Percentiles rank a stretch among this genome's conserved stretches.
These are phyloP conservation scores for Biscogniauxia mediterranea DNA, from an alignment of 2,329 filamentous ascomycete genomes.

Conservation along the genomic window DNA sequence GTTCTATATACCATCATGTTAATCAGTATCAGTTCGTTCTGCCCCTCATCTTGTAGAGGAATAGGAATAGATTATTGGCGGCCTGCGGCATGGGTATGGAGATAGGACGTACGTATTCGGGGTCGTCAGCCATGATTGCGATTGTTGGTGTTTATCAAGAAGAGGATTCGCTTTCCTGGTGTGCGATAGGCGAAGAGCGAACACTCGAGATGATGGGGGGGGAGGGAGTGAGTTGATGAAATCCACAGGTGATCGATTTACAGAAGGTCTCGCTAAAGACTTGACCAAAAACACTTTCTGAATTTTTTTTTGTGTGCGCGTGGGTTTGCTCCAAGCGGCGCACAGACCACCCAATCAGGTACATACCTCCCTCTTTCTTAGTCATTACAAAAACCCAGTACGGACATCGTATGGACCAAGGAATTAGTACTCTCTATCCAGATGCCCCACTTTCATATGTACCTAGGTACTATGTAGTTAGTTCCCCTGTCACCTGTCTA, in stretches of 20 bases:
- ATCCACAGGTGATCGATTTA: slow-evolving; percentile 19
- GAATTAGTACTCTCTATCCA: no score
- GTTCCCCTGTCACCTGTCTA: no score
- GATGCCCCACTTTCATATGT: no score
- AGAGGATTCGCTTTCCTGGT: slow-evolving; percentile 45
- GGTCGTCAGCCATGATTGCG: slow-evolving; percentile 74
- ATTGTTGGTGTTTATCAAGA: slow-evolving; percentile 37
- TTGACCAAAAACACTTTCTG: slow-evolving; percentile 10
- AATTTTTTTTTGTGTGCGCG: slow-evolving; percentile 24
- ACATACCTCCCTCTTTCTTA: no score
- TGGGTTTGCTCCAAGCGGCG: slow-evolving; percentile 18
- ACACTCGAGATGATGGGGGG: slow-evolving; percentile 29
- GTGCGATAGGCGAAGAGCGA: slow-evolving; percentile 41
- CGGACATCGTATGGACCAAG: no score
- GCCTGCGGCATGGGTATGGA: slow-evolving; percentile 15
- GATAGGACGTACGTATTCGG: slow-evolving; percentile 71
- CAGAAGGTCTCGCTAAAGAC: slow-evolving; percentile 19
- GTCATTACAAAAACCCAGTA: no score
- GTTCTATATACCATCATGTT: slow-evolving; percentile 60
- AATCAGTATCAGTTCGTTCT: slow-evolving; percentile 23
- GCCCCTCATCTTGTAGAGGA: slow-evolving; percentile 7
- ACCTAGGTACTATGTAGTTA: no score
- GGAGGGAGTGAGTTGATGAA: slow-evolving; percentile 24
- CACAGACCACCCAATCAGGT: slow-evolving; percentile 10
- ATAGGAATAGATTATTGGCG: background rate